Evolutionary conservation across 345 rosid species (phyloP).

Genomic region (Gossypium arboreum): DNA sequence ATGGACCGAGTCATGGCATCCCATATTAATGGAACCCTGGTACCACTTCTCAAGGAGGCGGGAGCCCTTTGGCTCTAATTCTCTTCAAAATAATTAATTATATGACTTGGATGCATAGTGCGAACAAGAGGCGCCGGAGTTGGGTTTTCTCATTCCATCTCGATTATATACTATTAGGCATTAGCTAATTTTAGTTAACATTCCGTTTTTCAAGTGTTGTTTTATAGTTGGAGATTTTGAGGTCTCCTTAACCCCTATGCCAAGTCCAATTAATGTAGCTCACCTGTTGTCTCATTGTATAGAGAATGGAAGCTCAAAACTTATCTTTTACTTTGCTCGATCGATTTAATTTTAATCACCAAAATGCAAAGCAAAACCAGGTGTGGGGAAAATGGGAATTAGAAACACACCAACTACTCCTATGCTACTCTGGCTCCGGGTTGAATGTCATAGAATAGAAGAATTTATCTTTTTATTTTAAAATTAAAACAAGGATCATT

Average conservation of each 20-base stretch:
- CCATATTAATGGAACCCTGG: slow-evolving; percentile 58
- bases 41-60: slow-evolving; percentile 73
- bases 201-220: not conserved
- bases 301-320: slow-evolving; percentile 1
- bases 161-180: not conserved
- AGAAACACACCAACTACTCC: too few species aligned
- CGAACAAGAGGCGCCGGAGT: not conserved
- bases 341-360: not conserved
- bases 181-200: not conserved
- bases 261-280: not conserved
- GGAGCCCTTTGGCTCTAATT: slow-evolving; percentile 70
- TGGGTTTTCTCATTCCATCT: not conserved
- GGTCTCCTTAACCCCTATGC: not conserved
- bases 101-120: not conserved
- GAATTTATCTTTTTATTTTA: too few species aligned
- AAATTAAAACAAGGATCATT: too few species aligned
- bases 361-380: not conserved
- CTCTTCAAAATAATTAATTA: not conserved
- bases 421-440: too few species aligned
- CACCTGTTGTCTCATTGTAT: not conserved
- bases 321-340: not conserved
- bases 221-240: not conserved
- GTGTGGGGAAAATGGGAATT: too few species aligned
- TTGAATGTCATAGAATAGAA: too few species aligned
- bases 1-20: slow-evolving; percentile 70